Evolutionary conservation across 768 basidiomycete genomes (phyloP).

Genomic region (Rubroboletus pulcherrimus): DNA sequence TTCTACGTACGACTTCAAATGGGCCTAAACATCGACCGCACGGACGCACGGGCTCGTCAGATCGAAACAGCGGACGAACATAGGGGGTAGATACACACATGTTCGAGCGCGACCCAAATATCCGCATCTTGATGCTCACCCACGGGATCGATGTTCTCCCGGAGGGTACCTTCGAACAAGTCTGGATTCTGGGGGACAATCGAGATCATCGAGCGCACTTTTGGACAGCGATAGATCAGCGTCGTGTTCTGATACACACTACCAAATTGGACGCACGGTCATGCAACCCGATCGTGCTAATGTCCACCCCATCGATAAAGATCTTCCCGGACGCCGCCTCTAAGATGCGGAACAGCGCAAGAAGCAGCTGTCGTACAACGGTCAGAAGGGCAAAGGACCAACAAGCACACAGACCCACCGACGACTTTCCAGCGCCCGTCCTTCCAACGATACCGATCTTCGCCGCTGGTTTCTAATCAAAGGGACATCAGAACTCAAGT

Average conservation of each 20-base stretch:
- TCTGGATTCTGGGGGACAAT: slow-evolving; percentile 84
- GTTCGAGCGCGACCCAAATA: slow-evolving; percentile 84
- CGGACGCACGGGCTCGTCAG: neutral
- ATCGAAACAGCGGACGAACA: no score
- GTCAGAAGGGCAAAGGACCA: neutral
- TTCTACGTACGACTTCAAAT: slow-evolving; percentile 68
- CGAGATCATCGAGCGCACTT: slow-evolving; percentile 70
- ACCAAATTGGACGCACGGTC: slow-evolving; percentile 33
- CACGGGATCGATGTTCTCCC: slow-evolving; percentile 89
- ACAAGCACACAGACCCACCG: slow-evolving; percentile 38
- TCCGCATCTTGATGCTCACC: slow-evolving; percentile 69
- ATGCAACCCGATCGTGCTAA: slow-evolving; percentile 70
- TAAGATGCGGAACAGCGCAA: slow-evolving; percentile 75
- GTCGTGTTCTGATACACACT: no score
- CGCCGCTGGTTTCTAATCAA: slow-evolving; percentile 62
- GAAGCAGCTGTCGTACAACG: slow-evolving; percentile 41
- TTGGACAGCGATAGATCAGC: neutral
- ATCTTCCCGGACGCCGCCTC: slow-evolving; percentile 68
- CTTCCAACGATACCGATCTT: slow-evolving; percentile 89
- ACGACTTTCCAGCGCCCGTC: slow-evolving; percentile 80
- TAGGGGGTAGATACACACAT: slow-evolving; percentile 33
- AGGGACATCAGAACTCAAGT: slow-evolving; percentile 3
- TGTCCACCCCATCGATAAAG: slow-evolving; percentile 71
- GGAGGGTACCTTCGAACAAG: slow-evolving; percentile 67
- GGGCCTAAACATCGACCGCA: slow-evolving; percentile 38